A percentile compares a stretch with the other conserved stretches of the same genome.
phyloP scores from a whole-genome alignment of 192 early-diverging fungal species.

The Oehlia diaphana region DNA sequence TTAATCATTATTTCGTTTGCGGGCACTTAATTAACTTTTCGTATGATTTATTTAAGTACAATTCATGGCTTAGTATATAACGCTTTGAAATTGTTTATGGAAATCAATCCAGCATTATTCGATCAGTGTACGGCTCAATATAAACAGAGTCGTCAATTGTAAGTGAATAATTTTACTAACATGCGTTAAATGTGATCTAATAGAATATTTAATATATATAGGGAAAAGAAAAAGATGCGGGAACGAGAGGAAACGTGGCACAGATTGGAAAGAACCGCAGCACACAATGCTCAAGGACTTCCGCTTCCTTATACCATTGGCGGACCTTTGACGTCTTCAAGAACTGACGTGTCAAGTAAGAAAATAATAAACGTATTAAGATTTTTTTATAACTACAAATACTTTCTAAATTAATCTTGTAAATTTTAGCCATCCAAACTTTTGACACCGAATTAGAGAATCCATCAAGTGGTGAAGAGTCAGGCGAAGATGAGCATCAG shows the following conservation, averaged over 20 bases:
- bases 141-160: conserved; percentile 87
- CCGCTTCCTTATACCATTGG: conserved; percentile 25
- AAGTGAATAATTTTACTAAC: conserved; percentile 34
- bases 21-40: conserved; percentile 10
- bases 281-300: conserved; percentile 38
- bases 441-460: conserved; percentile 1
- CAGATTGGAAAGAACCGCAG: conserved; percentile 61
- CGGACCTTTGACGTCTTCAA: conserved; percentile 6
- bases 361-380: not conserved
- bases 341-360: conserved; percentile 16
- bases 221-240: conserved; percentile 79
- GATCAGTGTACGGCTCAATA: conserved; percentile 94
- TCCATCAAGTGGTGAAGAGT: conserved; percentile 15
- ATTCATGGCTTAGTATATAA: conserved; percentile 98
- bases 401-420: not conserved
- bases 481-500: not conserved
- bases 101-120: conserved; percentile 93
- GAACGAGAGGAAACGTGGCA: conserved; percentile 82
- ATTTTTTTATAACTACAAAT: not conserved
- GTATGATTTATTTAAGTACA: conserved; percentile 55
- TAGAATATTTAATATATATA: conserved; percentile 31
- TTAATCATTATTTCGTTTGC: conserved; percentile 8
- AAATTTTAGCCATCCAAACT: not conserved
- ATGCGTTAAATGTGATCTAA: not conserved
- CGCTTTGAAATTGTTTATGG: conserved; percentile 96